A percentile compares a stretch with the other conserved stretches of the same genome.
phyloP scores from a whole-genome alignment of 257 asterid species.

The Vinca minor region DNA sequence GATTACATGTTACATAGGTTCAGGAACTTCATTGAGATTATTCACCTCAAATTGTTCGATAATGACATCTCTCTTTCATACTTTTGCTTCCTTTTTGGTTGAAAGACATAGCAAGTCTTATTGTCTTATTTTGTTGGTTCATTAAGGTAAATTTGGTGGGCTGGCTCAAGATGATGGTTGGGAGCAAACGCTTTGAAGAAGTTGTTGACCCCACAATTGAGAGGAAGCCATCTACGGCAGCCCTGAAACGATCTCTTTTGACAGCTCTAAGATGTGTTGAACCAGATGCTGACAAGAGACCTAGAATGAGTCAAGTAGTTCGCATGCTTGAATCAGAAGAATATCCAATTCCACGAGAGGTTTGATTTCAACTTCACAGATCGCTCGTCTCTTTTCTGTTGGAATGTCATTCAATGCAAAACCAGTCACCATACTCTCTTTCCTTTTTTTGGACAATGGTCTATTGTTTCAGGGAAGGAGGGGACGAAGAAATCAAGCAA shows the following conservation, averaged over 20 bases:
- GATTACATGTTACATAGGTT: no score
- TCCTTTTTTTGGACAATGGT: background rate
- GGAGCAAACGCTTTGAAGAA: conserved; percentile 47
- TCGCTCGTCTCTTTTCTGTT: no score
- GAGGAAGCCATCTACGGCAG: conserved; percentile 51
- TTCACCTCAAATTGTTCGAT: background rate
- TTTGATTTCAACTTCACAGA: conserved; percentile 11
- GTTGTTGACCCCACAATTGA: conserved; percentile 66
- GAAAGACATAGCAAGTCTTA: background rate
- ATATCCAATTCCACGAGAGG: conserved; percentile 71
- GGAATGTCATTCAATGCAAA: background rate
- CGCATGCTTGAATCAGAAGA: conserved; percentile 84
- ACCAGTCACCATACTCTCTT: background rate
- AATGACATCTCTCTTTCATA: background rate
- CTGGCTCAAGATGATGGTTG: conserved; percentile 91
- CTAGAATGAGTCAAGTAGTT: conserved; percentile 77
- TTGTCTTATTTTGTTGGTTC: background rate
- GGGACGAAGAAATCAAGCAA: conserved; percentile 31
- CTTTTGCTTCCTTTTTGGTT: background rate
- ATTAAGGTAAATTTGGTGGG: conserved; percentile 75
- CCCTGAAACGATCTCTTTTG: conserved; percentile 62
- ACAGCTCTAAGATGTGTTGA: conserved; percentile 77
- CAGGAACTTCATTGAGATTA: background rate
- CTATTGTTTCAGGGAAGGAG: conserved; percentile 36
- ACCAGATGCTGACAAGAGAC: conserved; percentile 68